Base-by-base conservation (phyloP, 768 basidiomycete species). In the Rhodotorula kratochvilovae region DNA sequence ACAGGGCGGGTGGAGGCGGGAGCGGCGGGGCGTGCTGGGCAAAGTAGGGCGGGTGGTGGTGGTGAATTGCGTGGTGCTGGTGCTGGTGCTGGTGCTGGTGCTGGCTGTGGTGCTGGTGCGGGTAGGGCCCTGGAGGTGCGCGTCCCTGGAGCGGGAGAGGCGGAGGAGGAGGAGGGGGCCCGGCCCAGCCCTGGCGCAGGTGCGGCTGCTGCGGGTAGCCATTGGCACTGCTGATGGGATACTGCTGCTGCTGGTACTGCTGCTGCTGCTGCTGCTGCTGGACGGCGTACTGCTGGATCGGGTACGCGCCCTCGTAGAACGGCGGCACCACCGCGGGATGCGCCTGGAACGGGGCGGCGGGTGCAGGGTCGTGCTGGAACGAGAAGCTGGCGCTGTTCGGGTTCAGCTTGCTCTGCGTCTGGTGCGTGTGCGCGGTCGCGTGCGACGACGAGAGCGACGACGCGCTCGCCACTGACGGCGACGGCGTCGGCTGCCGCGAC, bases 321-420 rank as follows among this genome's bases (percentile, higher is more conserved):
- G 35, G 12, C 36, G 27, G 27, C 19, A 27, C 15, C 21, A 45
- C n/a, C 19, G 42, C 36, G 12, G 27, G 21, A 1, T 33, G 35
- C 55, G 35, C 8, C 19, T 6, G 8, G 53, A 15, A 29, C 53
- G n/a, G n/a, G 43, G 13, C 12, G 51, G 29, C 19, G n/a, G 29
- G 8, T 31, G 6, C 27, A 25, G 55, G 23, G n/a, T 57, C 54
- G 4, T 39, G 43, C 27, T 67, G 67, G 33, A 61, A 68, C 42
- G 67, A 68, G 67, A 68, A 68, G 25, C 61, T 46, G 27, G 31
- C 33, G 25, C 27, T 35, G 61, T 63, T 54, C 12, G 67, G 67
- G 48, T 68, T 63, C 25, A 68, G 61, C 36, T 56, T 63, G 61
- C 54, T 59, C 25, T 13, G 25, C 19, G 17, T 16, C 53, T 54